Base-by-base conservation (phyloP, 352 stramenopile species). In the Phytopythium boreale region DNA sequence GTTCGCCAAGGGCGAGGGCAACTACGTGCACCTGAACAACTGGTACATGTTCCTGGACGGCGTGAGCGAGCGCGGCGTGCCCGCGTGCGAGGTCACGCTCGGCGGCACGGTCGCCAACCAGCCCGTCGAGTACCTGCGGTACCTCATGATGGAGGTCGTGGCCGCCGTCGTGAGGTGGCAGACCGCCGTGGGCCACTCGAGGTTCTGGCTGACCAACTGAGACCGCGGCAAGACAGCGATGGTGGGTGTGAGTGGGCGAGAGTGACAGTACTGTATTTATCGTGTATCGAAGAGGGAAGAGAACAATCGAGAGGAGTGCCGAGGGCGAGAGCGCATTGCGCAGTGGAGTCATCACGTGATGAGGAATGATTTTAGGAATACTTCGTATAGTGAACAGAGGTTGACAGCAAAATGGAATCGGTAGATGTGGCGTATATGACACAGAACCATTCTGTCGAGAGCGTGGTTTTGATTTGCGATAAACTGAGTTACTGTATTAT, bases 21-120 rank as follows among this genome's bases (percentile, higher is more conserved):
- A 79, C 63, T 81, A 84, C 64, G 75, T 87, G 49, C 74, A 75
- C 53, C 77, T 89, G 43, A 85, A 87, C 64, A 88, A 87, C 66
- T 91, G 82, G 82, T 91, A 88, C 69, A 88, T 86, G 69, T 89
- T 91, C 60, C 69, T 89, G 51, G 80, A 91, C 41, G 62, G 67
- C 53, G 24, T 51, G 41, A 71, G 57, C 1, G 37, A 20, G 15
- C 11, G 41, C 17, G 75, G 71, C 7, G 67, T 62, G 17, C 60
- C 68, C 4, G 74, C 68, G 37, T 91, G 80, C 41, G 76, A 91
- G 39, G 82, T 91, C 19, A 88, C 82, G 7, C 88, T 91, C 34
- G 82, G 82, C 20, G 82, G 82, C 51, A 76, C 62, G 20, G 77
- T 78, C 15, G 70, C 72, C 59, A 87, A 88, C 64, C 72, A 74